phyloP scores from a whole-genome alignment of 2,329 filamentous ascomycete species.

The Neonectria faginata region DNA sequence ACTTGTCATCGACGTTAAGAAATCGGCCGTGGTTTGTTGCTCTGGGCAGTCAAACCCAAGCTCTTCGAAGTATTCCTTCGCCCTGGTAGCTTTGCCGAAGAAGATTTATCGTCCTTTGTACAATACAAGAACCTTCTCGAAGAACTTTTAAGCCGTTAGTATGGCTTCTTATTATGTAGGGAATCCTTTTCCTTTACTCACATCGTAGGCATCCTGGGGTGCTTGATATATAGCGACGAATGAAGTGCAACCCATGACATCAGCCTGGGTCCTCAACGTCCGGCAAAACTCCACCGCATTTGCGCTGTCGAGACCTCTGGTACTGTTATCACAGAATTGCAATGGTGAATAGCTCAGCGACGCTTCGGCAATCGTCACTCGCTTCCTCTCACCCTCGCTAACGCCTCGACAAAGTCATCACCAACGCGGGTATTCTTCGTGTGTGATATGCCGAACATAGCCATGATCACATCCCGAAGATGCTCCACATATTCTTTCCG shows the following conservation, averaged over 20 bases:
- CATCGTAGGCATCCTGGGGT: slow-evolving; percentile 48
- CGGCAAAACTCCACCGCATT: slow-evolving; percentile 74
- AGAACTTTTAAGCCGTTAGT: slow-evolving; percentile 55
- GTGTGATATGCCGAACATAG: slow-evolving; percentile 75
- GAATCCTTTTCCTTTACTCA: not conserved
- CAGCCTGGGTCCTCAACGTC: slow-evolving; percentile 68
- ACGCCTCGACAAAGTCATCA: slow-evolving; percentile 73
- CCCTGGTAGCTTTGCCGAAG: slow-evolving; percentile 33
- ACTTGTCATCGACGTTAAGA: not conserved
- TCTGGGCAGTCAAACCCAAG: slow-evolving; percentile 21
- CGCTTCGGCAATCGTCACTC: slow-evolving; percentile 50
- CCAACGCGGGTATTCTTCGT: slow-evolving; percentile 75
- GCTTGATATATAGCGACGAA: slow-evolving; percentile 74
- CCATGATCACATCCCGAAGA: slow-evolving; percentile 75
- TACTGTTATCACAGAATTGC: slow-evolving; percentile 78
- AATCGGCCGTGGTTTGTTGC: slow-evolving; percentile 20
- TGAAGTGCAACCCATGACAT: slow-evolving; percentile 67
- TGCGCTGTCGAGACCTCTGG: slow-evolving; percentile 69
- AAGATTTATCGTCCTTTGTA: slow-evolving; percentile 75
- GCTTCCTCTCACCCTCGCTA: slow-evolving; percentile 61
- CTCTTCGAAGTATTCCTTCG: slow-evolving; percentile 64
- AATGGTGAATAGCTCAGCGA: slow-evolving; percentile 54
- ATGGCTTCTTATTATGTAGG: not conserved
- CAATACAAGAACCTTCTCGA: slow-evolving; percentile 75
- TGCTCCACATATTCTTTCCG: slow-evolving; percentile 65